These are phyloP conservation scores for Globisporangium sylvaticum DNA, from an alignment of 352 stramenopile genomes.

Conservation along the genomic window DNA sequence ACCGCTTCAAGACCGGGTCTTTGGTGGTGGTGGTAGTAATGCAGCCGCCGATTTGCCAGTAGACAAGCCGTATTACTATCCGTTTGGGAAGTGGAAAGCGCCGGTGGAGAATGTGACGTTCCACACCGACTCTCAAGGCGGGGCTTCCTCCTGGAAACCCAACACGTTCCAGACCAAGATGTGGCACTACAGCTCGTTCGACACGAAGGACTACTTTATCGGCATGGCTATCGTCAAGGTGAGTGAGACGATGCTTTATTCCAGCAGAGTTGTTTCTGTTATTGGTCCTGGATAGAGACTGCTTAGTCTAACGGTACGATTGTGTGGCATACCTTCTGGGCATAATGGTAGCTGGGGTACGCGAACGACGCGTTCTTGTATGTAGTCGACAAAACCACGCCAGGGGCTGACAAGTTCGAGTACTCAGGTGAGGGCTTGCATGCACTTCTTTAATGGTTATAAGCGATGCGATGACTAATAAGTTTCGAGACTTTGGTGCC, in stretches of 20 bases:
- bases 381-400: slow-evolving; percentile 35
- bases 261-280: too few species aligned
- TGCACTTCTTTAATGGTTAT: too few species aligned
- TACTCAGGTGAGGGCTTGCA: slow-evolving; percentile 13
- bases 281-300: not conserved
- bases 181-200: slow-evolving; percentile 44
- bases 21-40: not conserved
- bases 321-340: not conserved
- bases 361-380: slow-evolving; percentile 40
- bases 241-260: not conserved
- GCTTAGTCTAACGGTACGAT: not conserved
- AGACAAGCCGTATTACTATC: slow-evolving; percentile 17
- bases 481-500: not conserved
- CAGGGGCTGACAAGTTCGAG: slow-evolving; percentile 33
- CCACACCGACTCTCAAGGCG: slow-evolving; percentile 21
- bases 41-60: not conserved
- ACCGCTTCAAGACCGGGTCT: slow-evolving; percentile 20
- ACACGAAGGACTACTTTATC: slow-evolving; percentile 35
- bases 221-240: slow-evolving; percentile 35
- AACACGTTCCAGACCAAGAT: slow-evolving; percentile 28
- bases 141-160: not conserved
- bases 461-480: not conserved
- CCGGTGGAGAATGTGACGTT: slow-evolving; percentile 22
- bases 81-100: slow-evolving; percentile 32
- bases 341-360: slow-evolving; percentile 26